Evolutionary conservation across 805 yeast genomes (phyloP).

Genomic region (Candida ovalis): DNA sequence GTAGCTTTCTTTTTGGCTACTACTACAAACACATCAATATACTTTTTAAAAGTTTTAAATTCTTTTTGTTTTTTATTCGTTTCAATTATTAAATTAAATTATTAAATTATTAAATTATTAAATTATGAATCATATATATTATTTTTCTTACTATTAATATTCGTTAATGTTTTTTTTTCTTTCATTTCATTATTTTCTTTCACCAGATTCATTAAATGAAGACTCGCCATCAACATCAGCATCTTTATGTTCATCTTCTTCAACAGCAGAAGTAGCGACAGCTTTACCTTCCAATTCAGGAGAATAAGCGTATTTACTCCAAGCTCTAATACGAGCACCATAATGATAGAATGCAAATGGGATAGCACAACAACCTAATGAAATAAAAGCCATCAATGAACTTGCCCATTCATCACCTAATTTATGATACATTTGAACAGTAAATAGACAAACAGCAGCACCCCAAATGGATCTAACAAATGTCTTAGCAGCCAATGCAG

Average conservation of each 20-base stretch:
- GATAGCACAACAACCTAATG: conserved; percentile 49
- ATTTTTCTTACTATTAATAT: too few relatives aligned
- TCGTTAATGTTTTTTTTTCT: too few relatives aligned
- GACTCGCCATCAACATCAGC: background rate
- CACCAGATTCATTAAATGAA: background rate
- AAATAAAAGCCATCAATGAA: conserved; percentile 47
- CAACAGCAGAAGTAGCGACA: too few relatives aligned
- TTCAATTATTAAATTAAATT: too few relatives aligned
- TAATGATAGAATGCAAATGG: conserved; percentile 42
- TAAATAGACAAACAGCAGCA: conserved; percentile 53
- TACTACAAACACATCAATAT: too few relatives aligned
- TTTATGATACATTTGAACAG: conserved; percentile 52
- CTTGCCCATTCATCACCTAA: conserved; percentile 50
- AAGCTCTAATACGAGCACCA: conserved; percentile 43
- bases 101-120: too few relatives aligned
- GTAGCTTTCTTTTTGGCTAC: too few relatives aligned
- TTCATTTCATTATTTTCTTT: too few relatives aligned
- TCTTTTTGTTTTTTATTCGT: too few relatives aligned
- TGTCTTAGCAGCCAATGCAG: conserved; percentile 55
- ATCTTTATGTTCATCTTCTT: background rate
- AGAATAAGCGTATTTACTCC: conserved; percentile 59
- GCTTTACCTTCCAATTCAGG: conserved; percentile 17
- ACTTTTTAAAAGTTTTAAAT: too few relatives aligned
- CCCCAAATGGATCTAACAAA: conserved; percentile 56
- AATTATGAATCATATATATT: too few relatives aligned